Conservation (phyloP, 75 land plant species). For the Ceratopteris richardii region DNA sequence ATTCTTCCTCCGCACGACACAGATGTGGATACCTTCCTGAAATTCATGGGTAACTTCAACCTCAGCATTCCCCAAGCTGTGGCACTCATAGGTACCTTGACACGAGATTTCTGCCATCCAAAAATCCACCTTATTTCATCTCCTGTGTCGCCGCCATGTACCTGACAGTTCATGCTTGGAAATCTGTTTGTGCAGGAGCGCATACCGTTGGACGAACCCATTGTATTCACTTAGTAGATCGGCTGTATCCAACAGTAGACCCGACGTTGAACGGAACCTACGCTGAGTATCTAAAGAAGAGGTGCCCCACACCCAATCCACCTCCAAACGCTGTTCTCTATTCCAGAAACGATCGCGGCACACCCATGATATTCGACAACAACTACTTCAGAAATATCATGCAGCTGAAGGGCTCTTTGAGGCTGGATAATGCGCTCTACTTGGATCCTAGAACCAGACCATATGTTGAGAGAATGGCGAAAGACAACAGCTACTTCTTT, state of each 20-base stretch:
- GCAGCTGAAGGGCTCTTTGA: constrained; percentile 45
- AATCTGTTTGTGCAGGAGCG: too few species aligned
- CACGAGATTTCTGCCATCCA: not conserved
- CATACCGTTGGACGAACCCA: constrained; percentile 72
- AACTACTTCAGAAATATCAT: constrained; percentile 61
- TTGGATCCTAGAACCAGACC: constrained; percentile 38
- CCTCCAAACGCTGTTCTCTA: constrained; percentile 48
- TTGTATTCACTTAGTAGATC: constrained; percentile 45
- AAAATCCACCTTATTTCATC: not conserved
- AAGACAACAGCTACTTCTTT: constrained; percentile 54
- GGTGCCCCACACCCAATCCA: constrained; percentile 56
- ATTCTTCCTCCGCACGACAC: constrained; percentile 1
- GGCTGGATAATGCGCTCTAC: constrained; percentile 40
- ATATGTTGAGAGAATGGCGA: constrained; percentile 44
- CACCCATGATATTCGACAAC: constrained; percentile 71
- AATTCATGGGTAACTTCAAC: constrained; percentile 9
- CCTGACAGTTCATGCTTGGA: too few species aligned
- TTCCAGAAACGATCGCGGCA: constrained; percentile 48
- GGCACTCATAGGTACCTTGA: constrained; percentile 48
- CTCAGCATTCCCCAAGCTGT: constrained; percentile 20
- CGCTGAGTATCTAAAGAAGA: constrained; percentile 40
- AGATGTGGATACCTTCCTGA: constrained; percentile 8
- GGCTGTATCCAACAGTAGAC: constrained; percentile 69
- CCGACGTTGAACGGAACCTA: constrained; percentile 54
- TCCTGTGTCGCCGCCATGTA: not conserved